Percentiles rank a stretch among this genome's conserved stretches.
Conservation (phyloP, 139 green algal species). For the Haematococcus sp. region DNA sequence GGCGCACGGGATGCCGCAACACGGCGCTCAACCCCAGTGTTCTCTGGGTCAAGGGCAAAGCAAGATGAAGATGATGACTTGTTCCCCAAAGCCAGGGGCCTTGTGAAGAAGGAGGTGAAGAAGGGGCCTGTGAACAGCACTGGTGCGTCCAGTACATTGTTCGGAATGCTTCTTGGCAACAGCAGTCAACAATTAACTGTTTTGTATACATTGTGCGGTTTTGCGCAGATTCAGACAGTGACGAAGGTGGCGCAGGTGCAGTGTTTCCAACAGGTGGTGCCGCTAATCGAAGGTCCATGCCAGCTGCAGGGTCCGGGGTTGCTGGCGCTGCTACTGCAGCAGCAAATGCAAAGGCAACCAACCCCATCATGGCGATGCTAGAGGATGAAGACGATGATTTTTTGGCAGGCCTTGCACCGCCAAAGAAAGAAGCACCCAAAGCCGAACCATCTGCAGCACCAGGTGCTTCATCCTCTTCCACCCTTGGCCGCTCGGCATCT, state of each 20-base stretch:
- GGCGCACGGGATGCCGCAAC: too few species aligned
- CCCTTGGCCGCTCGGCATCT: not conserved
- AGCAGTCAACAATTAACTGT: too few species aligned
- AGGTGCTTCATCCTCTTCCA: not conserved
- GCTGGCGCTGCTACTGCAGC: not conserved
- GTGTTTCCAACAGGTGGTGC: too few species aligned
- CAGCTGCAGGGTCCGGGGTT: not conserved
- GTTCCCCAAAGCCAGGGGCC: conserved; percentile 4
- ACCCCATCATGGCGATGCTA: conserved; percentile 2
- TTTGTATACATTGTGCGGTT: too few species aligned
- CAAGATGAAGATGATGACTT: conserved; percentile 8
- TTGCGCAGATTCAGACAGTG: conserved; percentile 6
- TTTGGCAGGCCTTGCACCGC: conserved; percentile 4
- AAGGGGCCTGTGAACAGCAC: not conserved
- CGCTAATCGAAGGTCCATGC: too few species aligned
- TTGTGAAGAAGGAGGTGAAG: conserved; percentile 16
- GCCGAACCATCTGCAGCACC: not conserved
- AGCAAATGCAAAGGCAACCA: not conserved
- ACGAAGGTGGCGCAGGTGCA: not conserved
- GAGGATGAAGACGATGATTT: conserved; percentile 23
- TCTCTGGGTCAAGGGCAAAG: too few species aligned
- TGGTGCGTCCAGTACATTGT: too few species aligned
- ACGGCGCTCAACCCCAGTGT: too few species aligned
- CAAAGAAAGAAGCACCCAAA: not conserved
- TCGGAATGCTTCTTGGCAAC: too few species aligned